Conservation (phyloP, 768 basidiomycete species). For the Pisolithus marmoratus region DNA sequence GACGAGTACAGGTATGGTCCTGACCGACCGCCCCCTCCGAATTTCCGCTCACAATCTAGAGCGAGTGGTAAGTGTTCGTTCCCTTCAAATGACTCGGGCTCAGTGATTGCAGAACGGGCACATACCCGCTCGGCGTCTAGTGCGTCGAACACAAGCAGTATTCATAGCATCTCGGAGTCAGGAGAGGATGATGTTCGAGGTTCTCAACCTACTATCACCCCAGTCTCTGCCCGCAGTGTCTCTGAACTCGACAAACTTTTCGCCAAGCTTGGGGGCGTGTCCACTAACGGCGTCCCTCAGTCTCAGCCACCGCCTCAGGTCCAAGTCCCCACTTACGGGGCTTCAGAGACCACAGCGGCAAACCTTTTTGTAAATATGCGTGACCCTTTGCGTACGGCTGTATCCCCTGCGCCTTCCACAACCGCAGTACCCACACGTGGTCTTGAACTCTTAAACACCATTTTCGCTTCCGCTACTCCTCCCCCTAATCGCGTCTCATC, state of each 20-base stretch:
- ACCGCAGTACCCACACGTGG: slow-evolving; percentile 38
- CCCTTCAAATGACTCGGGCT: not conserved
- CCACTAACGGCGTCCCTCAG: slow-evolving; percentile 9
- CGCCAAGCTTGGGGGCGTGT: slow-evolving; percentile 30
- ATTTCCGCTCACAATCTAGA: slow-evolving; percentile 31
- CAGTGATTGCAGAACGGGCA: slow-evolving; percentile 15
- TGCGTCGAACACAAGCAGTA: slow-evolving; percentile 29
- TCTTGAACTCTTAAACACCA: slow-evolving; percentile 54
- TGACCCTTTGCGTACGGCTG: slow-evolving; percentile 30
- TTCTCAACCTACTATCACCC: slow-evolving; percentile 7
- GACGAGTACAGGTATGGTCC: slow-evolving; percentile 67
- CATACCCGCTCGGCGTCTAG: slow-evolving; percentile 27
- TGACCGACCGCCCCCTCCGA: slow-evolving; percentile 58
- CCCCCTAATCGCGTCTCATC: slow-evolving; percentile 17
- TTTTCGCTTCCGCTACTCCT: slow-evolving; percentile 64
- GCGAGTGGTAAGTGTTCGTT: slow-evolving; percentile 17
- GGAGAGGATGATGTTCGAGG: slow-evolving; percentile 20
- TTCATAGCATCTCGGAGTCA: slow-evolving; percentile 30
- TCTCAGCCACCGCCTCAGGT: slow-evolving; percentile 4
- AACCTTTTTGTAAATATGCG: slow-evolving; percentile 47
- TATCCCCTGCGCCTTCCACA: slow-evolving; percentile 25
- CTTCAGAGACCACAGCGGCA: slow-evolving; percentile 31
- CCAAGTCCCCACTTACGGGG: slow-evolving; percentile 15
- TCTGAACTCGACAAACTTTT: slow-evolving; percentile 42
- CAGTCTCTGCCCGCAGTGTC: slow-evolving; percentile 12